These are phyloP conservation scores for Skeletonema grethae DNA, from an alignment of 108 stramenopile species.

Conservation along the genomic window DNA sequence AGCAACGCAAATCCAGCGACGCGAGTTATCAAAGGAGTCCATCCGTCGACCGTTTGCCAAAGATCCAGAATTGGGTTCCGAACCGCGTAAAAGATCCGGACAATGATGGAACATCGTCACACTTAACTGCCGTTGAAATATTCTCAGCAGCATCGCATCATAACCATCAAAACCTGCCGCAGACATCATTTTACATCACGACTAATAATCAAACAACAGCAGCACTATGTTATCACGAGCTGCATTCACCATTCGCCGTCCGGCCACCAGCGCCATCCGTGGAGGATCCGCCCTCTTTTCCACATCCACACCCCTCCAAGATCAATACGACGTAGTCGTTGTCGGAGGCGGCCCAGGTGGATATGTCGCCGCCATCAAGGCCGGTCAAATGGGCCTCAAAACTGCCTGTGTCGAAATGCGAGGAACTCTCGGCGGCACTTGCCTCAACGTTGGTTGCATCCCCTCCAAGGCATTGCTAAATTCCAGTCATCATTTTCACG, in stretches of 20 bases:
- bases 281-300: slow-evolving; percentile 15
- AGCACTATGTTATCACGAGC: slow-evolving; percentile 20
- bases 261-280: slow-evolving; percentile 9
- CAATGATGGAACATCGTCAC: too few relatives aligned
- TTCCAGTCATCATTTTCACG: slow-evolving; percentile 94
- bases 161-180: too few relatives aligned
- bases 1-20: too few relatives aligned
- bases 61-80: background rate
- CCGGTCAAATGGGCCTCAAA: slow-evolving; percentile 96
- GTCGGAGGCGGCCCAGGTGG: slow-evolving; percentile 98
- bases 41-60: background rate
- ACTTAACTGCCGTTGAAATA: too few relatives aligned
- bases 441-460: slow-evolving; percentile 99
- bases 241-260: slow-evolving; percentile 11
- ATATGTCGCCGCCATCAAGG: slow-evolving; percentile 99
- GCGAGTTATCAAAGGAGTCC: too few relatives aligned
- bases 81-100: too few relatives aligned
- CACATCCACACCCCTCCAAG: slow-evolving; percentile 27
- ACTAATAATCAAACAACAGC: background rate
- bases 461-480: slow-evolving; percentile 98
- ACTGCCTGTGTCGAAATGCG: slow-evolving; percentile 99
- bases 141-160: too few relatives aligned
- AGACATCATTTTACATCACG: too few relatives aligned
- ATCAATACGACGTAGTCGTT: slow-evolving; percentile 51
- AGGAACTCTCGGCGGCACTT: slow-evolving; percentile 93